Conservation (phyloP, 2,329 filamentous ascomycete genomes). For the Claviceps cyperi region DNA sequence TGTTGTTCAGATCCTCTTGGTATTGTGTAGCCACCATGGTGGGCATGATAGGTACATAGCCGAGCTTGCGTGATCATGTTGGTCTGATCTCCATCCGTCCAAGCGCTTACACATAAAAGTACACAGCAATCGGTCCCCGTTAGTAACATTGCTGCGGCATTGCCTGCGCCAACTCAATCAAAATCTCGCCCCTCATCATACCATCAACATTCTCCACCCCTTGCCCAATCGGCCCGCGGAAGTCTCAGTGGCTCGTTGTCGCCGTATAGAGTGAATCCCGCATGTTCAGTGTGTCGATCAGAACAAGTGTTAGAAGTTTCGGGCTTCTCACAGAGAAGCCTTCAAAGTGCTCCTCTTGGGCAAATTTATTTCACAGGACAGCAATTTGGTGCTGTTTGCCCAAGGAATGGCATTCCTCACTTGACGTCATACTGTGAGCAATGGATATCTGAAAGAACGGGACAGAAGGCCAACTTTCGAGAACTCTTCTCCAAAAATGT, state of each 20-base stretch:
- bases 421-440: conserved; percentile 30
- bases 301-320: neutral
- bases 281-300: conserved; percentile 2
- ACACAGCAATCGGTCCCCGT: neutral
- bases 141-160: neutral
- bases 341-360: conserved; percentile 10
- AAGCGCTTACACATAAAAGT: neutral
- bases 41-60: neutral
- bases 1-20: neutral
- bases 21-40: neutral
- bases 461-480: conserved; percentile 14
- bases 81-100: neutral
- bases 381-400: conserved; percentile 30
- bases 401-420: conserved; percentile 33
- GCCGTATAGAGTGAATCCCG: neutral
- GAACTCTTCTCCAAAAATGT: neutral
- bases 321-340: neutral
- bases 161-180: neutral
- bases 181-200: neutral
- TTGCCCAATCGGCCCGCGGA: neutral
- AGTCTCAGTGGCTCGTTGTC: neutral
- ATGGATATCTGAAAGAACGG: conserved; percentile 33
- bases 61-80: neutral
- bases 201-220: neutral
- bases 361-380: conserved; percentile 33